Evolutionary conservation across 768 basidiomycete species (phyloP).

Genomic region (Phaeotremella skinneri): DNA sequence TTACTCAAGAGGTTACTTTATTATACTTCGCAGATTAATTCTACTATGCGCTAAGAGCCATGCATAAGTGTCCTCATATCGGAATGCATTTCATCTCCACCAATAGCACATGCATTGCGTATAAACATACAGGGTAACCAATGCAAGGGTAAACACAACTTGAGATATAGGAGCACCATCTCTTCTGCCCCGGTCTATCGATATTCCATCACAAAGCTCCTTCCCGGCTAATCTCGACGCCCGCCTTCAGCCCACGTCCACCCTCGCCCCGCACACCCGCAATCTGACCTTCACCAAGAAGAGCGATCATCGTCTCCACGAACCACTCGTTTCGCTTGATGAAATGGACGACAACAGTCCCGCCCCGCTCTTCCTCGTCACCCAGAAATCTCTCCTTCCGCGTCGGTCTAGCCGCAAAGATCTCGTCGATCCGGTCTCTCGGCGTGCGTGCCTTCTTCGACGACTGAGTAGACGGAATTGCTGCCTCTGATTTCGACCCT

Average conservation of each 20-base stretch:
- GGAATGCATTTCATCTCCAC: too few species aligned
- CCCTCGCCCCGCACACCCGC: background rate
- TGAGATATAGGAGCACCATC: constrained; percentile 18
- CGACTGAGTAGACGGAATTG: constrained; percentile 6
- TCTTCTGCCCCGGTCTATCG: constrained; percentile 17
- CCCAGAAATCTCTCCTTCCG: constrained; percentile 36
- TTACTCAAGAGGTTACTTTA: too few species aligned
- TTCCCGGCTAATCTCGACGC: background rate
- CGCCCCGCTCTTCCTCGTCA: constrained; percentile 65
- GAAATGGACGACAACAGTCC: constrained; percentile 93
- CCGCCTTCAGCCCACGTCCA: background rate
- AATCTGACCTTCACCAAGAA: constrained; percentile 59
- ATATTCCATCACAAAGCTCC: background rate
- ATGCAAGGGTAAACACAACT: constrained; percentile 15
- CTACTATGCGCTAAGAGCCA: too few species aligned
- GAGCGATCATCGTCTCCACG: constrained; percentile 82
- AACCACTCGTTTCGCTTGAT: constrained; percentile 98
- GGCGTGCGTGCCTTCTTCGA: constrained; percentile 28
- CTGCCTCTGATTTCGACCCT: too few species aligned
- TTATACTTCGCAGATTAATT: too few species aligned
- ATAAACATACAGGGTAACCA: background rate
- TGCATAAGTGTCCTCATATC: too few species aligned
- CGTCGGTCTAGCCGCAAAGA: constrained; percentile 38
- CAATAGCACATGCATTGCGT: too few species aligned
- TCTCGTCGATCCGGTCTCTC: constrained; percentile 19